Base-by-base conservation (phyloP, 2,329 filamentous ascomycete species). In the Gnomoniopsis smithogilvyi region DNA sequence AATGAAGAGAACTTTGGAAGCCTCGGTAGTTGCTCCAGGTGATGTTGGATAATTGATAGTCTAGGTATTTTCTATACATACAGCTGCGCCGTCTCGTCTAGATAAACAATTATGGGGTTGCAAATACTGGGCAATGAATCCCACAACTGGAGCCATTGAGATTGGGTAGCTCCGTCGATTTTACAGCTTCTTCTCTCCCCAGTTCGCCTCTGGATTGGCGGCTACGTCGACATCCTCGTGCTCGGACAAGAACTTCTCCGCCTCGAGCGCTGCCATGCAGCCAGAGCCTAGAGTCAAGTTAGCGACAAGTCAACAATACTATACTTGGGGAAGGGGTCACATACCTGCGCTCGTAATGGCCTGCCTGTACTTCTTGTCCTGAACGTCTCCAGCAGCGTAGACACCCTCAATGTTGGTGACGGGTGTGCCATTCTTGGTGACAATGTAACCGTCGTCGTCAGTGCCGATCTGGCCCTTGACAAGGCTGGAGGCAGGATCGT, bases 281-380 rank as follows among this genome's bases (percentile, higher is more conserved):
- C 95, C 95, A 62, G 93, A 92, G 62, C 93, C 91, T 93, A 64
- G 56, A 30, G 47, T 45, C 52, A 22, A 47, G 67, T 71, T 59
- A 71, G 65, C 50, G 58, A 58, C 26, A 21, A 38, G 19, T n/a
- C 45, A 47, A 51, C 30, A 36, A 58, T 53, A 46, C 58, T n/a
- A 36, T 22, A 19, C 22, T 24, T 52, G 19, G 47, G 50, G 7
- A 26, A 47, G 19, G 24, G 15, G 24, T 17, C 34, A 84, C 88
- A 72, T 80, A 92, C 92, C 94, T 67, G 95, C 95, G 78, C 93
- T 97, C 64, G 95, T 99, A 66, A 99, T 96, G 50, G 95, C 95
- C 80, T 99, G 95, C 73, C 95, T 86, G 76, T 99, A 99, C 72
- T 89, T 87, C 88, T 98, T 99, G 74, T 99, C 96, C 80, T 99